Evolutionary conservation across 495 filamentous ascomycete species (phyloP).

Genomic region (Pyrenopolyporus hunteri): DNA sequence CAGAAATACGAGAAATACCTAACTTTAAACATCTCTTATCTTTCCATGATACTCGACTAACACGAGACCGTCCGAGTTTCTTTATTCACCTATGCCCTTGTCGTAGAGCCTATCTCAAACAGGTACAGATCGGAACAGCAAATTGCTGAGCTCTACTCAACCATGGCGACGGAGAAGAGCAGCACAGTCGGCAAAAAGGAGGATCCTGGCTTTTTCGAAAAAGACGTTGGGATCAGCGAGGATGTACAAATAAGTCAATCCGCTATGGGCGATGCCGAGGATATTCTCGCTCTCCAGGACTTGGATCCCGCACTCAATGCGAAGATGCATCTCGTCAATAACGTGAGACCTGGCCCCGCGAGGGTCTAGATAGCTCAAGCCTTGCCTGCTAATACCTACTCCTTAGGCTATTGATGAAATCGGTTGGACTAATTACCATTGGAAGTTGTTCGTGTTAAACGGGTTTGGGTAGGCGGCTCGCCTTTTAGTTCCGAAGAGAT

Average conservation of each 20-base stretch:
- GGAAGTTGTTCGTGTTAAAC: constrained; percentile 69
- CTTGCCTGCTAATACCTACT: constrained; percentile 11
- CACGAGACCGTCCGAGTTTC: neutral
- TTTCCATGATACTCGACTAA: neutral
- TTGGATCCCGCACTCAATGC: constrained; percentile 68
- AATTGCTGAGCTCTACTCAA: neutral
- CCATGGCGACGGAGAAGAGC: constrained; percentile 22
- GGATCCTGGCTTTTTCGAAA: constrained; percentile 24
- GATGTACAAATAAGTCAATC: constrained; percentile 22
- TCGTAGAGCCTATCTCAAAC: neutral
- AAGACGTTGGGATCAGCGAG: constrained; percentile 21
- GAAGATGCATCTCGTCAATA: constrained; percentile 74
- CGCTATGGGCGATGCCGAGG: constrained; percentile 44
- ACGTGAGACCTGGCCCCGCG: constrained; percentile 54
- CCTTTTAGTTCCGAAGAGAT: neutral
- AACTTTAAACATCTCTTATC: neutral
- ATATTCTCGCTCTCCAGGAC: constrained; percentile 57
- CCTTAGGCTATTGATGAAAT: constrained; percentile 73
- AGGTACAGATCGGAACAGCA: neutral
- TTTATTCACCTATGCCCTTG: neutral
- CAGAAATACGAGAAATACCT: no score
- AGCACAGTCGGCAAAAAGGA: neutral
- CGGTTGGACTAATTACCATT: constrained; percentile 71
- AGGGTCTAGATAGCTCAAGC: neutral
- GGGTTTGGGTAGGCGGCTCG: constrained; percentile 65